phyloP scores from a whole-genome alignment of 2,329 filamentous ascomycete species.

The Aspergillus nomiae region DNA sequence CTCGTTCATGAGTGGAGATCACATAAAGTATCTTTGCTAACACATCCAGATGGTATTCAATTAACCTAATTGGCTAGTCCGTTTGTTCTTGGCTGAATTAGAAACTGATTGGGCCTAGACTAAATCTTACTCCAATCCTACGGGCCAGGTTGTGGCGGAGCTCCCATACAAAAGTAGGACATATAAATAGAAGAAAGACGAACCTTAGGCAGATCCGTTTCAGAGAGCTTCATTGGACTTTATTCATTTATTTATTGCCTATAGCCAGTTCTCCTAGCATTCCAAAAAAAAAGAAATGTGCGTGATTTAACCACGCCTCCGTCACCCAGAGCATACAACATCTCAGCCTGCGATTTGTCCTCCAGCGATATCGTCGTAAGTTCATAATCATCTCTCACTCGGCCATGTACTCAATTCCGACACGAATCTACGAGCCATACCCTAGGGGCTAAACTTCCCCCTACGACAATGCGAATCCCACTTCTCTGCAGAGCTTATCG shows the following conservation, averaged over 20 bases:
- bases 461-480: not conserved
- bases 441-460: not conserved
- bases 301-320: not conserved
- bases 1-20: not conserved
- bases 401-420: not conserved
- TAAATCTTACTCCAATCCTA: not conserved
- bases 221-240: not conserved
- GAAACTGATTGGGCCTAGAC: not conserved
- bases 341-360: not conserved
- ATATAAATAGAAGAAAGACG: not conserved
- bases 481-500: not conserved
- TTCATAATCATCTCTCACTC: not conserved
- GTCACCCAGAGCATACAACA: not conserved
- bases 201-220: not conserved
- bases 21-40: not conserved
- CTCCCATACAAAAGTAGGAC: not conserved
- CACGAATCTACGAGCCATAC: fast-evolving
- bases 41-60: not conserved
- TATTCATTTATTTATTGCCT: not conserved
- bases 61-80: not conserved
- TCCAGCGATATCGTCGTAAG: not conserved
- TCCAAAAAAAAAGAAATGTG: not conserved
- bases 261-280: no score
- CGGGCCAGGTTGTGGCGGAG: not conserved
- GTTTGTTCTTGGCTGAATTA: not conserved